Percentiles rank a stretch among this genome's conserved stretches.
Conservation (phyloP, 495 filamentous ascomycete genomes). For the Lichenothelia convexa region DNA sequence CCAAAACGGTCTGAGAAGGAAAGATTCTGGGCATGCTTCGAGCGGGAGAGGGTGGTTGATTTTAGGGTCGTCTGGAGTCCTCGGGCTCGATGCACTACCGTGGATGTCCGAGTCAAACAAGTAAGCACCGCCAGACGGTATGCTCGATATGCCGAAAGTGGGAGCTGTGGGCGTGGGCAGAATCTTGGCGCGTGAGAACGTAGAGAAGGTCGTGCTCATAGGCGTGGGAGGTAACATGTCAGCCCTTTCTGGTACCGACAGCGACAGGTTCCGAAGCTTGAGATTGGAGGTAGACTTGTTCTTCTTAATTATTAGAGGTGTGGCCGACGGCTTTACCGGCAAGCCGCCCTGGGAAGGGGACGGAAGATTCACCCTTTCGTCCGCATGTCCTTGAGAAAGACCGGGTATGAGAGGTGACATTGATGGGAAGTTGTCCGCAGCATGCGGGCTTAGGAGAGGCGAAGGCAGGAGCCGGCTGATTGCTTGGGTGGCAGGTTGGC, state of each 20-base stretch:
- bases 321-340: no score
- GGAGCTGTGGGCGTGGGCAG: conserved; percentile 51
- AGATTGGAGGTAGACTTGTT: conserved; percentile 56
- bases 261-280: conserved; percentile 54
- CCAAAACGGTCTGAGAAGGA: conserved; percentile 84
- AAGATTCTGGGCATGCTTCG: conserved; percentile 79
- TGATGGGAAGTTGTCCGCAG: no score
- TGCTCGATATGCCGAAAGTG: conserved; percentile 33
- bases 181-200: no score
- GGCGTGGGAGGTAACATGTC: conserved; percentile 61
- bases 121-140: conserved; percentile 49
- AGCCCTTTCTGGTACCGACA: conserved; percentile 48
- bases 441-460: no score
- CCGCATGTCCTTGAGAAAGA: no score
- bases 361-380: no score
- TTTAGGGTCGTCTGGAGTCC: conserved; percentile 40
- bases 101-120: conserved; percentile 77
- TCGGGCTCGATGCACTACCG: conserved; percentile 18
- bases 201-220: conserved; percentile 44
- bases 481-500: background rate
- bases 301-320: conserved; percentile 3
- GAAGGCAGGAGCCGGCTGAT: background rate
- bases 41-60: conserved; percentile 49
- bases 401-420: no score
- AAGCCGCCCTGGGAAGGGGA: no score